Percentiles rank a stretch among this genome's conserved stretches.
Conservation (phyloP, 163 green algal species). For the Volvox carteri region DNA sequence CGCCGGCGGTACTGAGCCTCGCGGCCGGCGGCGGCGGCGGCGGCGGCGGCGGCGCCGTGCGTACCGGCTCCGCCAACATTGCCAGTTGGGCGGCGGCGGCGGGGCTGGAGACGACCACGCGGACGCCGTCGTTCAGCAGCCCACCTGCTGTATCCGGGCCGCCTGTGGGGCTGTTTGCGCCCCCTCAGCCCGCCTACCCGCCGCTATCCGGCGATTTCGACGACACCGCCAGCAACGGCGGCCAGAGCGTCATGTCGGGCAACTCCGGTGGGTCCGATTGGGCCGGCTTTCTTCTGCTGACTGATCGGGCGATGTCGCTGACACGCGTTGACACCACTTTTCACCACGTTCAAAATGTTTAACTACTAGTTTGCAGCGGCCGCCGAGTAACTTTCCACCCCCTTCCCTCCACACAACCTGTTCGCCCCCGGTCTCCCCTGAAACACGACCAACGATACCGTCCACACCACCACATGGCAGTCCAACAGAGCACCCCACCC, state of each 20-base stretch:
- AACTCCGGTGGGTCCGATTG: constrained; percentile 24
- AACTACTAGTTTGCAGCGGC: too few species aligned
- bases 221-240: constrained; percentile 36
- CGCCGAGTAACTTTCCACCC: too few species aligned
- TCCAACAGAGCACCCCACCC: too few species aligned
- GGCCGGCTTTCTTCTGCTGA: too few species aligned
- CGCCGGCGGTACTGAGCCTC: not conserved
- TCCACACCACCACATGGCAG: too few species aligned
- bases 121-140: not conserved
- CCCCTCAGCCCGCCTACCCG: not conserved
- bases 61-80: not conserved
- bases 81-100: not conserved
- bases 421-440: too few species aligned
- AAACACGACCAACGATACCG: too few species aligned
- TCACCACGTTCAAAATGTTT: too few species aligned
- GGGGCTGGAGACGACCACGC: not conserved
- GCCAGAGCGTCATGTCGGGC: constrained; percentile 35
- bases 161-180: not conserved
- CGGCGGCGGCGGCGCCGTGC: not conserved
- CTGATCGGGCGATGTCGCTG: too few species aligned
- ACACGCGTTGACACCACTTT: too few species aligned
- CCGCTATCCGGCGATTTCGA: constrained; percentile 1
- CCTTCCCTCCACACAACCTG: too few species aligned
- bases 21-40: not conserved
- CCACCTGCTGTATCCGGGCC: not conserved